Evolutionary conservation across 169 alveolate species (phyloP).

Genomic region (Fabrea salina): DNA sequence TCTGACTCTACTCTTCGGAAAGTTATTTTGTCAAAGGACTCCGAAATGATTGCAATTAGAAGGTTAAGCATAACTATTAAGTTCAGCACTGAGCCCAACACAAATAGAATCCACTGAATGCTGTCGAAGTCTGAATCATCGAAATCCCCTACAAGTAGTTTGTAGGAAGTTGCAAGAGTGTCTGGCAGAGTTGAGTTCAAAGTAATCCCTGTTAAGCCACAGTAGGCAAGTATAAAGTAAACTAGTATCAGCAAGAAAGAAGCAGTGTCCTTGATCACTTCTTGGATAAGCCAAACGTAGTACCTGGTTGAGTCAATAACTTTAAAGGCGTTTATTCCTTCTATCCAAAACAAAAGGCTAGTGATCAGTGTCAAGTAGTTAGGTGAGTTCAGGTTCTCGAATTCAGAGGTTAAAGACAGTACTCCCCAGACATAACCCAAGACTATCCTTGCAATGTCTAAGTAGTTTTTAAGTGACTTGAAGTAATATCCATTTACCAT

Average conservation of each 20-base stretch:
- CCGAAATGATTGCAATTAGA: slow-evolving; percentile 34
- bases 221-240: slow-evolving; percentile 14
- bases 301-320: background rate
- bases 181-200: background rate
- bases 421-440: background rate
- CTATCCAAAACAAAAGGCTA: background rate
- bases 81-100: slow-evolving; percentile 12
- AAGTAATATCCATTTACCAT: background rate
- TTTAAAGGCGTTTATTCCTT: slow-evolving; percentile 18
- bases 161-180: slow-evolving; percentile 1
- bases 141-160: slow-evolving; percentile 26
- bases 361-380: background rate
- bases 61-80: slow-evolving; percentile 31
- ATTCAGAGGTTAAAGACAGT: background rate
- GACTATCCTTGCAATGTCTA: background rate
- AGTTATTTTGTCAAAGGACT: slow-evolving; percentile 31
- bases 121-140: background rate
- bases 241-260: background rate
- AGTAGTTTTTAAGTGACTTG: background rate
- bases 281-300: background rate
- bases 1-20: background rate
- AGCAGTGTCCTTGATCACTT: slow-evolving; percentile 6
- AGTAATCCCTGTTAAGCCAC: no score
- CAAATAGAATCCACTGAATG: slow-evolving; percentile 26
- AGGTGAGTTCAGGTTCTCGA: background rate